Base-by-base conservation (phyloP, 257 asterid genomes). In the Scutellaria baicalensis region DNA sequence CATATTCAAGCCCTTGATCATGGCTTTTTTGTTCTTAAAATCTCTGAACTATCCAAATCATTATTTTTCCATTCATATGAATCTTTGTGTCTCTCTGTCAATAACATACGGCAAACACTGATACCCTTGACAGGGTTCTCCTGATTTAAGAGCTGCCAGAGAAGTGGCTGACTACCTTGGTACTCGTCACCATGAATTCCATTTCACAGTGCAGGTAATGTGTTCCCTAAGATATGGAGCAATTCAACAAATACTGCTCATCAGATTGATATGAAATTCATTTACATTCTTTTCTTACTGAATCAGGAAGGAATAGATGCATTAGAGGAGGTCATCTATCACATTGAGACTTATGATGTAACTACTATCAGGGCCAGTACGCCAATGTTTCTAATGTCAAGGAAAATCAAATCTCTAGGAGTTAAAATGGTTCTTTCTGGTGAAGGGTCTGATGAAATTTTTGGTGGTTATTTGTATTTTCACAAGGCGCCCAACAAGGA, bases 371-470 rank as follows among this genome's bases (percentile, higher is more conserved):
- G 99, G 78, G 99, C 99, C 87, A 94, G 98, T 65, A 94, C 98
- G 4, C 99, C 98, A 23, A 92, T 92, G 98, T 92, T 89, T 85
- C 97, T 92, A 35, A 92, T 92, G 91, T 92, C 98, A 20, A 86
- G 99, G 63, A 94, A 94, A 80, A 94, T 91, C 78, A 92, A 87
- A 77, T 88, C 99, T 33, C 80, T 94, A 73, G 98, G 98, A 68
- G 98, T 94, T 68, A 94, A 94, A 80, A 88, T 94, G 99, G 99
- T 91, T 79, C 83, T 94, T 60, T 94, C 99, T 64, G 98, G 99
- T 71, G 99, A 94, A 94, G 99, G 99, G 59, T 84, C 98, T 51
- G 99, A 94, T 76, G 99, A 94, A 75, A 91, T 94, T 14, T 94
- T 91, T 83, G 99, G 99, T 57, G 99, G 99, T 64, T 93, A 91